These are phyloP conservation scores for Candida anutae DNA, from an alignment of 1,139 yeast species.

Conservation along the genomic window DNA sequence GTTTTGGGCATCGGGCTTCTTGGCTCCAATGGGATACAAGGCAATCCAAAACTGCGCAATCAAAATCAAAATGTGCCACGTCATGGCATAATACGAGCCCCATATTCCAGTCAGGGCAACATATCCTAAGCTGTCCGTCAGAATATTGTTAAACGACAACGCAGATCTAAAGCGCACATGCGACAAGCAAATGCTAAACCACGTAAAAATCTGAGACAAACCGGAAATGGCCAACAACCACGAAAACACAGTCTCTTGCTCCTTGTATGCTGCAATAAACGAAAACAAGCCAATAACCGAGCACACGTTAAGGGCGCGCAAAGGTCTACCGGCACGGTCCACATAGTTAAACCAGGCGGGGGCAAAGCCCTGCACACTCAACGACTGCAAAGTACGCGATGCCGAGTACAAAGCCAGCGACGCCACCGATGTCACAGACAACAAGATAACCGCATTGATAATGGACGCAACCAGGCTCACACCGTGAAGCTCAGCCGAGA, in stretches of 20 bases:
- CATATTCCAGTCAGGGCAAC: conserved; percentile 33
- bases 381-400: conserved; percentile 36
- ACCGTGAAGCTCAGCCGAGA: conserved; percentile 37
- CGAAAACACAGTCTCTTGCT: conserved; percentile 34
- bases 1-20: conserved; percentile 19
- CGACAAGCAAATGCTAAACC: conserved; percentile 36
- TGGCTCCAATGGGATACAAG: conserved; percentile 27
- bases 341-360: conserved; percentile 35
- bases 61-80: conserved; percentile 27
- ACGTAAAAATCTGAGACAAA: conserved; percentile 34
- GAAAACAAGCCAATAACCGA: conserved; percentile 22
- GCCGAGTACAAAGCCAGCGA: conserved; percentile 38
- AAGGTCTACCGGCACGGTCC: conserved; percentile 38
- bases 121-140: conserved; percentile 30
- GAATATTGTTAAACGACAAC: conserved; percentile 27
- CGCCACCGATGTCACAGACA: conserved; percentile 40
- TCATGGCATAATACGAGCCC: conserved; percentile 31
- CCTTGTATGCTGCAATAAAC: conserved; percentile 32
- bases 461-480: conserved; percentile 32
- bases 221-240: conserved; percentile 41
- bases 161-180: conserved; percentile 38
- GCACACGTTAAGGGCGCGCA: conserved; percentile 28
- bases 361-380: conserved; percentile 37
- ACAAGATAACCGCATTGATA: conserved; percentile 35
- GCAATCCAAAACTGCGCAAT: conserved; percentile 39